Evolutionary conservation across 2,329 filamentous ascomycete species (phyloP), one percentile per base, ranked within the genome.

Genomic region (Ophiosphaerella narmari): DNA sequence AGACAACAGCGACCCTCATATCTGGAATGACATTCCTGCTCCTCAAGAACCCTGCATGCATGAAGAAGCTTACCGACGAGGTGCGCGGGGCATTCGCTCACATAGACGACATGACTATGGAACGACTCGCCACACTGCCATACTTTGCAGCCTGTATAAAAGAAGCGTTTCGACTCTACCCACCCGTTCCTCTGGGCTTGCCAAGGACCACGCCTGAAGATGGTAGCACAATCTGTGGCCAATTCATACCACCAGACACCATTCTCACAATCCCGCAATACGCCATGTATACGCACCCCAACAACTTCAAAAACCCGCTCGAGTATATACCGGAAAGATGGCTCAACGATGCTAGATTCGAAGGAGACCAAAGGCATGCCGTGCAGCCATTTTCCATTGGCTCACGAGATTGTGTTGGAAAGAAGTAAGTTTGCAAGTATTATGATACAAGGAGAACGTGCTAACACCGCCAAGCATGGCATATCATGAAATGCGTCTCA

Each of bases 341-440:
- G 76, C 44, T 75, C 3, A 63, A 60, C 0, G 55, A 59, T 33
- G 39, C 49, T 13, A 54, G 48, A 4, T 74, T 60, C 14, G 59
- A 51, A 0, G 52, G 55, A 12, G 69, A 73, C 32, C 58, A 71
- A 21, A 66, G 63, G 37, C 62, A 57, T 5, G 75, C 64, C n/a
- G 50, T 78, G 11, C 72, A 78, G 23, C 65, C 77, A 1, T 81
- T 81, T 55, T 74, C 71, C 1, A 65, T 73, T 29, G 79, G 78
- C 0, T 67, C 75, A 0, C 63, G 78, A 29, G 67, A 73, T 36
- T 74, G 71, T 40, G 34, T 74, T 16, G 71, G 70, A 3, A 72
- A 71, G 54, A 72, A 72, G 70, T 72, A 59, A 51, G 68, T 64
- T 9, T 14, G 31, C 4, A 38, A 12, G 6, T 31, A 14, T 5